Evolutionary conservation across 2,329 filamentous ascomycete genomes (phyloP).

Genomic region (Alternaria conjuncta): DNA sequence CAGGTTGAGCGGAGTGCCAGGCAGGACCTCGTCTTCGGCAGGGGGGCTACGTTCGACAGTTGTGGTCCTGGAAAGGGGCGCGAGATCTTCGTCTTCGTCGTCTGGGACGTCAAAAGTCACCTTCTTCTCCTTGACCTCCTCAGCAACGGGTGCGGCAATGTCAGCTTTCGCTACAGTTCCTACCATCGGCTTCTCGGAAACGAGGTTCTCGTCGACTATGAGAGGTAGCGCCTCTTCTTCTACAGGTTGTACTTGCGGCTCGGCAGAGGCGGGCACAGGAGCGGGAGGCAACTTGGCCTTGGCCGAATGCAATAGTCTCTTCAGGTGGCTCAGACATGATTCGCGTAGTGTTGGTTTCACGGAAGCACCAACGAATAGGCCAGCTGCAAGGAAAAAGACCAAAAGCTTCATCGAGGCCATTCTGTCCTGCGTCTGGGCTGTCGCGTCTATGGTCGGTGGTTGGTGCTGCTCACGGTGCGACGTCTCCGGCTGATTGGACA

Average conservation of each 20-base stretch:
- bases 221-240: constrained; percentile 6
- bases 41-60: constrained; percentile 38
- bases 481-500: constrained; percentile 27
- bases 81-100: constrained; percentile 41
- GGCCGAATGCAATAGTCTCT: constrained; percentile 15
- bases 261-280: constrained; percentile 11
- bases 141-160: constrained; percentile 6
- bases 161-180: constrained; percentile 10
- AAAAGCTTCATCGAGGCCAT: constrained; percentile 10
- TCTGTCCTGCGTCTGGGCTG: constrained; percentile 22
- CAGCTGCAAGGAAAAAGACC: constrained; percentile 15
- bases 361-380: constrained; percentile 18
- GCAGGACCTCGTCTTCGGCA: constrained; percentile 15
- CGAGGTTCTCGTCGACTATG: constrained; percentile 5
- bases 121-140: constrained; percentile 40
- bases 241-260: constrained; percentile 1
- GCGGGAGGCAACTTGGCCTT: constrained; percentile 14
- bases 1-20: constrained; percentile 8
- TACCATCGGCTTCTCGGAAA: constrained; percentile 4
- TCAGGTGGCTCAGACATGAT: constrained; percentile 22
- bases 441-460: constrained; percentile 27
- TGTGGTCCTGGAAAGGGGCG: constrained; percentile 43
- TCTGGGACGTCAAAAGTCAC: constrained; percentile 43
- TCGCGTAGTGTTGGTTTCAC: constrained; percentile 19
- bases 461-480: constrained; percentile 24